Percentiles rank a stretch among this genome's conserved stretches.
Evolutionary conservation across 768 basidiomycete genomes (phyloP).

Genomic region (Wakefieldia striispora): DNA sequence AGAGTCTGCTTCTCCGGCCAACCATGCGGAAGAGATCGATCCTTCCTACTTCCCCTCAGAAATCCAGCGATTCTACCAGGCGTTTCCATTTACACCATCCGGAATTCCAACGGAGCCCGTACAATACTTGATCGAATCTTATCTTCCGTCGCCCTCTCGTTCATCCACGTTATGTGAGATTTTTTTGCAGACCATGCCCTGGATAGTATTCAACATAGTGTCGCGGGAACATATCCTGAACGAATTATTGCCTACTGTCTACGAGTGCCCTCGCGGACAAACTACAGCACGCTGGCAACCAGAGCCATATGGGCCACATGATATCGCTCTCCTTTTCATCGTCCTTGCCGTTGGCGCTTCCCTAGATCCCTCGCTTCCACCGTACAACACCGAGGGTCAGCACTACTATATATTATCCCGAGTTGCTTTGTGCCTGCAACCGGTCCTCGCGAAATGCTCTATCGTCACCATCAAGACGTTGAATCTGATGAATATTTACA

Average conservation of each 20-base stretch:
- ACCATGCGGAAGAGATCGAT: slow-evolving; percentile 38
- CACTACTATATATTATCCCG: slow-evolving; percentile 50
- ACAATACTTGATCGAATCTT: slow-evolving; percentile 42
- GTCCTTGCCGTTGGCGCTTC: slow-evolving; percentile 48
- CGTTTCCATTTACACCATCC: slow-evolving; percentile 45
- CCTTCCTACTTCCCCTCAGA: slow-evolving; percentile 44
- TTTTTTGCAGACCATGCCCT: slow-evolving; percentile 47
- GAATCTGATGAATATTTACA: slow-evolving; percentile 54
- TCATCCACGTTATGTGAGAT: slow-evolving; percentile 44
- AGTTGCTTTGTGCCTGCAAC: slow-evolving; percentile 46
- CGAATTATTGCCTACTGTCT: slow-evolving; percentile 47
- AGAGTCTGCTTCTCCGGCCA: slow-evolving; percentile 3
- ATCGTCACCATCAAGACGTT: slow-evolving; percentile 48
- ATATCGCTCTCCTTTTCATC: slow-evolving; percentile 46
- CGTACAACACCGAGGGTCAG: slow-evolving; percentile 51
- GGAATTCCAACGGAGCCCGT: slow-evolving; percentile 35
- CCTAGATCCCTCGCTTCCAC: slow-evolving; percentile 44
- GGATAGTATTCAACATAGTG: slow-evolving; percentile 47
- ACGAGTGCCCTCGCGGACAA: slow-evolving; percentile 17
- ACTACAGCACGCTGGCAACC: not conserved
- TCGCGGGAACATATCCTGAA: slow-evolving; percentile 44
- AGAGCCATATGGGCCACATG: slow-evolving; percentile 44
- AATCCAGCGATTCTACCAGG: slow-evolving; percentile 40
- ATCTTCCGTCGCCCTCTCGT: slow-evolving; percentile 43
- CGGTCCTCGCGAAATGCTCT: slow-evolving; percentile 43